Evolutionary conservation across 768 basidiomycete genomes (phyloP).

Genomic region (Agaricus blazei): DNA sequence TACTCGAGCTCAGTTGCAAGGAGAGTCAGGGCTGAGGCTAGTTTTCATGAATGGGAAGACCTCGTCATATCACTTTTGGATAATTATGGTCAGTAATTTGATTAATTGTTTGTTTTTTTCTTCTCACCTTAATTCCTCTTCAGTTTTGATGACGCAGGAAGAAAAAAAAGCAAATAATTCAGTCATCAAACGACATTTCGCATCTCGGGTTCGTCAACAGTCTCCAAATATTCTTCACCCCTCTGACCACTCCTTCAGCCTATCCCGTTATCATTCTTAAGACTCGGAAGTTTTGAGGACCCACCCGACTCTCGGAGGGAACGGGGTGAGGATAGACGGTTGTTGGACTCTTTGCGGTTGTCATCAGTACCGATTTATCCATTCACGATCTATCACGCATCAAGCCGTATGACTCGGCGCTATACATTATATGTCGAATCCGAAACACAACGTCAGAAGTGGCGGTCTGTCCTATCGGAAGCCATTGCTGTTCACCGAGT

Average conservation of each 20-base stretch:
- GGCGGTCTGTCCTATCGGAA: conserved; percentile 57
- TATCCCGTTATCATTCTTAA: conserved; percentile 74
- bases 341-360: conserved; percentile 51
- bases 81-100: conserved; percentile 57
- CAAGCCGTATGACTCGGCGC: conserved; percentile 45
- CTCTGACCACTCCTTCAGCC: conserved; percentile 42
- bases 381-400: conserved; percentile 72
- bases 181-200: conserved; percentile 43
- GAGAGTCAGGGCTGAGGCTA: conserved; percentile 56
- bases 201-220: conserved; percentile 55
- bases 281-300: conserved; percentile 57
- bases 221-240: neutral
- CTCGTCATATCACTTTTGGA: conserved; percentile 65
- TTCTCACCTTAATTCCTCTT: neutral
- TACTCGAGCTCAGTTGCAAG: conserved; percentile 63
- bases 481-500: conserved; percentile 60
- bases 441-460: conserved; percentile 54
- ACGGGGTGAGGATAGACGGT: conserved; percentile 48
- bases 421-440: conserved; percentile 70
- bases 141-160: conserved; percentile 64
- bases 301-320: conserved; percentile 62
- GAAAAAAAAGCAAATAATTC: conserved; percentile 45
- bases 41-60: conserved; percentile 65
- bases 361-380: conserved; percentile 60
- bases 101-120: neutral